Percentiles rank a stretch among this genome's conserved stretches.
Conservation (phyloP, 2,329 filamentous ascomycete species). For the Alternaria sp. region DNA sequence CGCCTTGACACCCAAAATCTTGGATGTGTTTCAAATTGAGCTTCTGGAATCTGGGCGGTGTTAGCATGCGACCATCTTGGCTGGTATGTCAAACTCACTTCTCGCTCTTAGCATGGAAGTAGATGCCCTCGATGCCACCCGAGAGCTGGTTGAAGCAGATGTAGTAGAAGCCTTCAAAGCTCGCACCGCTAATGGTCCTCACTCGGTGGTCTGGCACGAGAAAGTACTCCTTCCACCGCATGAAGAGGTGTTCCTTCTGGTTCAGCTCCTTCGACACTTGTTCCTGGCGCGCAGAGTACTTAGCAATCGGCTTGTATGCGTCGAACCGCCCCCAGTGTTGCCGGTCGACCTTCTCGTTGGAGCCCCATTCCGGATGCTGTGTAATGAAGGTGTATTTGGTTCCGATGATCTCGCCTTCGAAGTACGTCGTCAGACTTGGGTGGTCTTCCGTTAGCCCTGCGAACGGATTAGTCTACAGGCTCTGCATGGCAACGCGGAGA, state of each 20-base stretch:
- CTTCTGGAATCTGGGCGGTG: slow-evolving; percentile 77
- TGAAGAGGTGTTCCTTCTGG: slow-evolving; percentile 89
- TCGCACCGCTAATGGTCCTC: slow-evolving; percentile 87
- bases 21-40: slow-evolving; percentile 88
- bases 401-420: slow-evolving; percentile 97
- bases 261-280: slow-evolving; percentile 71
- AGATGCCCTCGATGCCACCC: slow-evolving; percentile 89
- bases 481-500: neutral
- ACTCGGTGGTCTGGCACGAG: slow-evolving; percentile 94
- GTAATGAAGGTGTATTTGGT: slow-evolving; percentile 94
- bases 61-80: slow-evolving; percentile 22
- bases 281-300: slow-evolving; percentile 64
- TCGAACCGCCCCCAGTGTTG: slow-evolving; percentile 92
- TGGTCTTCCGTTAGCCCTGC: slow-evolving; percentile 92
- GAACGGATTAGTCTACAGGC: slow-evolving; percentile 18
- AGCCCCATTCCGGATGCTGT: slow-evolving; percentile 87
- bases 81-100: slow-evolving; percentile 69
- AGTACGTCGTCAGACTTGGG: slow-evolving; percentile 96
- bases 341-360: slow-evolving; percentile 87
- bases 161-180: slow-evolving; percentile 98
- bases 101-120: slow-evolving; percentile 97
- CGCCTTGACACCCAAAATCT: slow-evolving; percentile 80
- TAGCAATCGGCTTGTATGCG: slow-evolving; percentile 79
- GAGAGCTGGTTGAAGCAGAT: slow-evolving; percentile 96
- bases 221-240: slow-evolving; percentile 99